Evolutionary conservation across 345 rosid species (phyloP), one percentile per base, ranked within the genome.

Genomic region (Eucalyptus rudis): DNA sequence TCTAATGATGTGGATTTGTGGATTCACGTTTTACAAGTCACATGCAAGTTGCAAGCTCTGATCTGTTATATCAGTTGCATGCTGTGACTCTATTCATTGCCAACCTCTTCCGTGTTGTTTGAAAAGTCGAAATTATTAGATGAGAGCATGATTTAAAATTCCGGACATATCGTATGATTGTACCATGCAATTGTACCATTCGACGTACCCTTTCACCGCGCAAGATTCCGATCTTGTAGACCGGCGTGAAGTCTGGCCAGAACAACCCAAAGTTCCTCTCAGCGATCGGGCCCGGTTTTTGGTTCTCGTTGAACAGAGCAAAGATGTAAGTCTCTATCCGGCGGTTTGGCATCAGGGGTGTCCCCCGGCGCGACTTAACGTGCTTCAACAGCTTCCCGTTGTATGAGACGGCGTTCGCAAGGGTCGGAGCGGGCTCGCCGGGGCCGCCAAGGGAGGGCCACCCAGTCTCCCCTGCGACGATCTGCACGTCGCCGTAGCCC

Each of bases 221-320:
- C 89, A 96, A 87, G 40, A 97, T 86, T 19, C 98, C 97, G 20
- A 89, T 92, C 86, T 94, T 83, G 79, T 97, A 97, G 76, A 95
- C 95, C 8, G 98, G 97, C 22, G 92, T 89, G 87, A 96, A 95
- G 91, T 97, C 97, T 1, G 98, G 94, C 49, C 92, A 64, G 85
- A 97, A 95, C 89, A 97, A 89, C 10, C 99, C 99, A 93, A 96
- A 97, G 89, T 97, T 96, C 49, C 92, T 89, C 90, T 97, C 99
- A 2, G 95, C 94, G 12, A 92, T 89, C 3, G 95, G 90, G 27
- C 98, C 99, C 1, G 97, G 95, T 15, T 97, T 97, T 27, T 62
- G 88, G 89, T 96, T 96, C 96, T 97, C 99, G 12, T 97, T 95
- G 29, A 97, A 97, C 89, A 97, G 88, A 1, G 95, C 95, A 71